A percentile compares a stretch with the other conserved stretches of the same genome.
Evolutionary conservation across 2,329 filamentous ascomycete genomes (phyloP).

Genomic region (Metarhizium album): DNA sequence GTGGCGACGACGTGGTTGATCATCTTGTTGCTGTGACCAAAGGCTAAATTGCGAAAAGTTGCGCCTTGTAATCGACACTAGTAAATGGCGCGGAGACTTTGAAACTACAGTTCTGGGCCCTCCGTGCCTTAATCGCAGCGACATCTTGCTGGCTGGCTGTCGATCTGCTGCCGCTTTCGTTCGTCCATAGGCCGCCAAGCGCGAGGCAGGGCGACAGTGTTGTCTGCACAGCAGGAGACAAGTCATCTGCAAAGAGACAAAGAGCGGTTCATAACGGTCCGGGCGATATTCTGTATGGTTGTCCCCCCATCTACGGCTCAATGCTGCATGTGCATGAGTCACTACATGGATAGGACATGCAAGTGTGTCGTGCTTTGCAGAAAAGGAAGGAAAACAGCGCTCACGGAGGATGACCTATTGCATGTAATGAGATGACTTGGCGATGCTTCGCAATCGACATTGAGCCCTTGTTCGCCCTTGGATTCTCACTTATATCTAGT

Average conservation of each 20-base stretch:
- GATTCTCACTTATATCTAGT: no score
- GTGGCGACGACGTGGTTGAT: no score
- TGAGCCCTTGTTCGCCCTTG: no score
- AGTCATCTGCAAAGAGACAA: not conserved
- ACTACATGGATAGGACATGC: slow-evolving; percentile 1
- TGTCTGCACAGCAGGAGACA: not conserved
- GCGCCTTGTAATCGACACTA: not conserved
- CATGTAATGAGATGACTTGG: not conserved
- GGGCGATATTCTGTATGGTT: not conserved
- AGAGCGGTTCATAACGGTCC: not conserved
- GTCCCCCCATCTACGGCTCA: not conserved
- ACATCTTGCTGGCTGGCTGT: not conserved
- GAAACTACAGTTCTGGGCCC: not conserved
- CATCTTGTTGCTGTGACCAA: not conserved
- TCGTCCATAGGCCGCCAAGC: not conserved
- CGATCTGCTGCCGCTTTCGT: not conserved
- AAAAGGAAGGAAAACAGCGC: not conserved
- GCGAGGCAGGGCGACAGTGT: not conserved
- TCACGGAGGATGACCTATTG: not conserved
- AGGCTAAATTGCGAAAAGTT: not conserved
- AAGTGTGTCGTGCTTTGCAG: slow-evolving; percentile 4
- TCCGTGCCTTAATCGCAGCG: not conserved
- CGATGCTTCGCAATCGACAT: no score
- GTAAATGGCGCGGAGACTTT: not conserved
- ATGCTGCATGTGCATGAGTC: not conserved